These are phyloP conservation scores for Fusarium cyanostomum DNA, from an alignment of 2,329 filamentous ascomycete species.

Conservation along the genomic window DNA sequence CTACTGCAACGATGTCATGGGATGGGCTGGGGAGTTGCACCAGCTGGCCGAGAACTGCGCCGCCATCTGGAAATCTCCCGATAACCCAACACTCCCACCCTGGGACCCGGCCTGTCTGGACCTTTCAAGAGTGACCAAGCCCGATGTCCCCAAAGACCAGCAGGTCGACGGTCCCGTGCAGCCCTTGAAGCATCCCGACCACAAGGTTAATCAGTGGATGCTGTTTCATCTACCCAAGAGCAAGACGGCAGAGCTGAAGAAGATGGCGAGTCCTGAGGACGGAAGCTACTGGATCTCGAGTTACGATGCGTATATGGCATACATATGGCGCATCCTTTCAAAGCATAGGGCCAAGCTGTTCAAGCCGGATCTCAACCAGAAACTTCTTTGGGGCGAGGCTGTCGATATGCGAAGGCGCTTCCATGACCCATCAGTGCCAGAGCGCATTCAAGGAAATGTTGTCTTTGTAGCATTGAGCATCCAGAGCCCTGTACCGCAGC, in stretches of 20 bases:
- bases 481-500: not conserved
- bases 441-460: not conserved
- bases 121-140: slow-evolving; percentile 44
- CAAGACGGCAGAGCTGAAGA: slow-evolving; percentile 52
- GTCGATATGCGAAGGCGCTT: not conserved
- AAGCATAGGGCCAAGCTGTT: not conserved
- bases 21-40: slow-evolving; percentile 49
- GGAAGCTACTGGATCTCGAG: slow-evolving; percentile 53
- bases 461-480: not conserved
- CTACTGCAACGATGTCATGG: slow-evolving; percentile 53
- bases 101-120: slow-evolving; percentile 51
- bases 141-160: slow-evolving; percentile 39
- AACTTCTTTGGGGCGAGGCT: not conserved
- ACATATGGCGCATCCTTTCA: slow-evolving; percentile 50
- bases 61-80: slow-evolving; percentile 40
- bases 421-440: not conserved
- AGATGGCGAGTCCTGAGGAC: slow-evolving; percentile 45
- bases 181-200: slow-evolving; percentile 43
- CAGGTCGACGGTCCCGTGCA: slow-evolving; percentile 46
- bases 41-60: slow-evolving; percentile 55
- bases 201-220: slow-evolving; percentile 36
- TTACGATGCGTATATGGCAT: slow-evolving; percentile 53
- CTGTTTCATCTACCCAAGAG: slow-evolving; percentile 56
- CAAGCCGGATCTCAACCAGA: not conserved
- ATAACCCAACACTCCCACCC: slow-evolving; percentile 38